A percentile compares a stretch with the other conserved stretches of the same genome.
phyloP scores from a whole-genome alignment of 805 yeast species.

The Zygoascus flipseniorum region DNA sequence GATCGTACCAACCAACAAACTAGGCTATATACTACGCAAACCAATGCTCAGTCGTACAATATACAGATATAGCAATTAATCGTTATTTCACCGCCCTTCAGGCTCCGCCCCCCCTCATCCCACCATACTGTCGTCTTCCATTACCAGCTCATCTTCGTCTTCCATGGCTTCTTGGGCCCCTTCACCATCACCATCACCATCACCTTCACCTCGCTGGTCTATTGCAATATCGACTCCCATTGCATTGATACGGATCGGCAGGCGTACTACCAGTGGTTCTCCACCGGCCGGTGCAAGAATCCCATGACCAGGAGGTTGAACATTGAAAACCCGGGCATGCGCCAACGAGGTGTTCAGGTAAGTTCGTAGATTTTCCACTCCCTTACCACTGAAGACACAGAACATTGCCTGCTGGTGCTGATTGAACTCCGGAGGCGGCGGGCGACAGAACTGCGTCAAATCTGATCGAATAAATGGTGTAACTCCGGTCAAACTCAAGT shows the following conservation, averaged over 20 bases:
- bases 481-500: conserved; percentile 86
- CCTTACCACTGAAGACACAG: conserved; percentile 90
- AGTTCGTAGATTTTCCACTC: conserved; percentile 67
- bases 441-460: conserved; percentile 77
- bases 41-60: background rate
- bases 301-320: background rate
- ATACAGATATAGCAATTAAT: background rate
- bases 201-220: background rate
- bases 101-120: background rate
- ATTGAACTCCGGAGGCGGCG: conserved; percentile 87
- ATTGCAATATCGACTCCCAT: background rate
- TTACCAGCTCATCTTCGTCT: background rate
- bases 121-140: background rate
- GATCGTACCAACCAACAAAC: background rate
- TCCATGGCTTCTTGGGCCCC: background rate
- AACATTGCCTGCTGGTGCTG: conserved; percentile 76
- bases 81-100: background rate
- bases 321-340: conserved; percentile 1
- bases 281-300: background rate
- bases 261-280: background rate
- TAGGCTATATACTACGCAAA: background rate
- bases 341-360: conserved; percentile 39
- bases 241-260: background rate
- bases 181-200: background rate
- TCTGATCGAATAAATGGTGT: conserved; percentile 81